Base-by-base conservation (phyloP, 2,329 filamentous ascomycete genomes). In the Phialemonium atrogriseum region DNA sequence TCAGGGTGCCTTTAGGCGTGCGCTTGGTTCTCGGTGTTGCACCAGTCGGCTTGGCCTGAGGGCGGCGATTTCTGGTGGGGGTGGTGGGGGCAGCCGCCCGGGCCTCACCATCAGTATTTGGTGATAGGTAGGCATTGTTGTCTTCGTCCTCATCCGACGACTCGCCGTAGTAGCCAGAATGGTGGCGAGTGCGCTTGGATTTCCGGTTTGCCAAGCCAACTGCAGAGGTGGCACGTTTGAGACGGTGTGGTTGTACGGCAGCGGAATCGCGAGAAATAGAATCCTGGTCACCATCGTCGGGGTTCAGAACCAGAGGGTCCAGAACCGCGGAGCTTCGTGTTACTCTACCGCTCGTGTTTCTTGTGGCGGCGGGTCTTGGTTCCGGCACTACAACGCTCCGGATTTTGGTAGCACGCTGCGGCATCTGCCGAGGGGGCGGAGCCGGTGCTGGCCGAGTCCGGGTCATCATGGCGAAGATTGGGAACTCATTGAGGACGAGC, bases 261-360 rank as follows among this genome's bases (percentile, higher is more conserved):
- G 28, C 13, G n/a, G 28, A 19, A 8, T 8, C 10, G n/a, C 12
- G 7, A 5, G 20, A 18, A 29, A 15, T 14, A 18, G 13, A 8
- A 21, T 21, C 13, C 7, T 23, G 21, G 9, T 23, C n/a, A n/a
- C n/a, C n/a, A n/a, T n/a, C n/a, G 21, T n/a, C 9, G n/a, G 21
- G 9, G 9, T 9, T 9, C 8, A 23, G 21, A 9, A 23, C 21
- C 21, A n/a, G 21, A 9, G 21, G 9, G 9, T 23, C 9, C 21
- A 23, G n/a, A 23, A 23, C 21, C n/a, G 21, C 21, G 21, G 28
- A 30, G 28, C 28, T 30, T 21, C 28, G 28, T 30, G 28, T 30
- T 5, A 30, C 28, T 4, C 28, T 19, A 18, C 20, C 21, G 2
- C 28, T 21, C 12, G 28, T 16, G 15, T 14, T 19, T 12, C 15